Conservation (phyloP, 805 yeast genomes). For the Clavispora santaluciae region DNA sequence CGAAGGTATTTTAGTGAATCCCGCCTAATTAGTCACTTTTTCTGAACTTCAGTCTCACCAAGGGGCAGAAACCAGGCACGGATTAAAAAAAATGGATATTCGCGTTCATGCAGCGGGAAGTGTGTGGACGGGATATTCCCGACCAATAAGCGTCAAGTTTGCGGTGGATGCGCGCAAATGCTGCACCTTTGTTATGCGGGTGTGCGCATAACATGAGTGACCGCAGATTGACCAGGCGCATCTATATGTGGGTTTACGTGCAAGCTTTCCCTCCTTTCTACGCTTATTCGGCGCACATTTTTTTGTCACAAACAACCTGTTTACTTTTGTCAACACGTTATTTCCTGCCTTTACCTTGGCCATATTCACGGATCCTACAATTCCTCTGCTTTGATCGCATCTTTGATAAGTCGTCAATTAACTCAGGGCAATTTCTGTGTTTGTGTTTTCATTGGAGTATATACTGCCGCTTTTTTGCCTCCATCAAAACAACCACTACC, state of each 20-base stretch:
- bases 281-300: not conserved
- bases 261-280: not conserved
- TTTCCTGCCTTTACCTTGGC: not conserved
- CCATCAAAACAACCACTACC: not conserved
- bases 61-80: not conserved
- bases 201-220: not conserved
- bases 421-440: not conserved
- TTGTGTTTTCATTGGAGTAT: too few relatives aligned
- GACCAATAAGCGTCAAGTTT: not conserved
- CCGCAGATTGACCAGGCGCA: conserved; percentile 1
- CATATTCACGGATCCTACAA: not conserved
- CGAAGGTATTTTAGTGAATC: too few relatives aligned
- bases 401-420: not conserved
- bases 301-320: not conserved
- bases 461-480: not conserved
- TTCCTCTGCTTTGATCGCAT: not conserved
- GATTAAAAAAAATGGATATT: not conserved
- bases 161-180: not conserved
- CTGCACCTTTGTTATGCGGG: not conserved
- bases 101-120: not conserved
- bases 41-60: too few relatives aligned
- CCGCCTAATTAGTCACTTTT: too few relatives aligned
- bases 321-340: not conserved
- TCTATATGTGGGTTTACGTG: conserved; percentile 1
- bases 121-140: not conserved